These are phyloP conservation scores for Diaporthe vexans DNA, from an alignment of 2,329 filamentous ascomycete genomes.

Conservation along the genomic window DNA sequence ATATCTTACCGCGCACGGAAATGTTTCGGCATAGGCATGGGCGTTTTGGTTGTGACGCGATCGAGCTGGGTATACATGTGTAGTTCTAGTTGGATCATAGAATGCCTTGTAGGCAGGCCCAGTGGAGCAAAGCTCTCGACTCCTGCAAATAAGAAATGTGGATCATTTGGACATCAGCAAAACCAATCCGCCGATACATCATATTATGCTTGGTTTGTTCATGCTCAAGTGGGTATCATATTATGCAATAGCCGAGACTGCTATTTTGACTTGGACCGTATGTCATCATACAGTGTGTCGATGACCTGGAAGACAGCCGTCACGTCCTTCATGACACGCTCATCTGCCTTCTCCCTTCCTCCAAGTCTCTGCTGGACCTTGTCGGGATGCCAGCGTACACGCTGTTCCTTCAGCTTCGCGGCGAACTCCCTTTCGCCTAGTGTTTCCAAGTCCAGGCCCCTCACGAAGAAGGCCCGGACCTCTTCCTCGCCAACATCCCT, in stretches of 20 bases:
- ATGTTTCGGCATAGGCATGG: constrained; percentile 26
- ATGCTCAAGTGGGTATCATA: constrained; percentile 1
- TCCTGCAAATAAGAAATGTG: not conserved
- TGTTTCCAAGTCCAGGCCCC: constrained; percentile 59
- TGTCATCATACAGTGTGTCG: constrained; percentile 83
- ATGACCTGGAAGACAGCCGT: constrained; percentile 94
- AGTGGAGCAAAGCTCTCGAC: not conserved
- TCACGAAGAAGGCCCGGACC: constrained; percentile 78
- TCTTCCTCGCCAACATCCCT: constrained; percentile 69
- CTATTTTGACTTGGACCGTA: constrained; percentile 53
- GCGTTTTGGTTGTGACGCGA: constrained; percentile 4
- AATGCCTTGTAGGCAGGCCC: not conserved
- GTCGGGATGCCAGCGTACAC: constrained; percentile 96
- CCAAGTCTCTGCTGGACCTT: constrained; percentile 95
- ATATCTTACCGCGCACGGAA: not conserved
- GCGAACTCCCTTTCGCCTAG: constrained; percentile 61
- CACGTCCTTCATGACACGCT: constrained; percentile 80
- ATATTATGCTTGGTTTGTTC: not conserved
- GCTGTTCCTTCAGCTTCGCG: constrained; percentile 80
- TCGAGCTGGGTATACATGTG: constrained; percentile 3
- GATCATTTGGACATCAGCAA: too few relatives aligned
- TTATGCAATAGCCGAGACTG: constrained; percentile 28
- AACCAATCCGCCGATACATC: not conserved
- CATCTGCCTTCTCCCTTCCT: constrained; percentile 77
- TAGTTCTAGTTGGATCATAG: not conserved